These are phyloP conservation scores for Mediolabrus comicus DNA, from an alignment of 108 stramenopile species.

Conservation along the genomic window DNA sequence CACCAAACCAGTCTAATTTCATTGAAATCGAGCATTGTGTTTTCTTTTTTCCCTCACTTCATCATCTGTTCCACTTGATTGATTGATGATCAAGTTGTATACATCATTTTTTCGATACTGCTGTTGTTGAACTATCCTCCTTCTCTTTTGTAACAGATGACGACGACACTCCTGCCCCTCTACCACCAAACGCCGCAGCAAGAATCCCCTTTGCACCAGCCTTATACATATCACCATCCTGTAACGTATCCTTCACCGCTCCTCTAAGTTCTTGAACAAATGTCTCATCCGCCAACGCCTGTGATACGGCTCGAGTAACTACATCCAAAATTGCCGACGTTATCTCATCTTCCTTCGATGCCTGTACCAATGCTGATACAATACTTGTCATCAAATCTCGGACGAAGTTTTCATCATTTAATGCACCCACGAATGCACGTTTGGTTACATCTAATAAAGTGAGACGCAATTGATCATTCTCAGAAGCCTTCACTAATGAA, in stretches of 20 bases:
- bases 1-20: no score
- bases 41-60: no score
- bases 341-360: slow-evolving; percentile 25
- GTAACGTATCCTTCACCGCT: slow-evolving; percentile 19
- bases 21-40: no score
- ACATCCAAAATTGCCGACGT: slow-evolving; percentile 14
- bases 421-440: slow-evolving; percentile 16
- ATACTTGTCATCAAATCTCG: slow-evolving; percentile 27
- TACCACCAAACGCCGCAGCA: background rate
- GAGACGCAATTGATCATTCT: slow-evolving; percentile 11
- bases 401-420: slow-evolving; percentile 25
- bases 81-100: no score
- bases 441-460: background rate
- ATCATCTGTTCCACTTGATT: no score
- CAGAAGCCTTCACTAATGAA: slow-evolving; percentile 20
- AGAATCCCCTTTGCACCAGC: slow-evolving; percentile 20
- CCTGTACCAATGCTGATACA: slow-evolving; percentile 21
- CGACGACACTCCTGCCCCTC: no score
- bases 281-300: slow-evolving; percentile 21
- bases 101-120: no score
- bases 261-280: slow-evolving; percentile 17
- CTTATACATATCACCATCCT: slow-evolving; percentile 25
- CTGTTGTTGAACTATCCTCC: background rate
- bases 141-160: background rate
- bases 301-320: slow-evolving; percentile 16